A percentile compares a stretch with the other conserved stretches of the same genome.
Evolutionary conservation across 106 monocot species (phyloP).

Genomic region (Platanthera guangdongensis): DNA sequence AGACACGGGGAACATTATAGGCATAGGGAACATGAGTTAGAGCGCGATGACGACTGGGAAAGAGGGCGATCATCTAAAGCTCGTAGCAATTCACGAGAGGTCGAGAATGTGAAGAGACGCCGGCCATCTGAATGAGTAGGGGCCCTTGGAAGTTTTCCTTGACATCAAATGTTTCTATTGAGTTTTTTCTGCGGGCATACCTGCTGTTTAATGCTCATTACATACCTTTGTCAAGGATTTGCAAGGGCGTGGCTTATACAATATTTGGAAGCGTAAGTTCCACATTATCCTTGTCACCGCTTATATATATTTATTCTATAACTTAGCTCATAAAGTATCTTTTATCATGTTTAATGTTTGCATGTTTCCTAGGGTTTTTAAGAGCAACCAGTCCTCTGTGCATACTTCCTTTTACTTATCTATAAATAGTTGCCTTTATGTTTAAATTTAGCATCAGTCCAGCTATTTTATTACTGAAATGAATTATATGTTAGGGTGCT

Average conservation of each 20-base stretch:
- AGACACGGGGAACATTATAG: constrained; percentile 41
- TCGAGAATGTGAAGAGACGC: constrained; percentile 68
- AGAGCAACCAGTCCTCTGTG: neutral
- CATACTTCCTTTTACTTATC: neutral
- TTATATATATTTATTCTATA: neutral
- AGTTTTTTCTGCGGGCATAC: neutral
- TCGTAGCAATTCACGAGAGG: constrained; percentile 63
- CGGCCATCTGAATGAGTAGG: constrained; percentile 39
- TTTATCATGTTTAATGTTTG: neutral
- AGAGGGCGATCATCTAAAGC: constrained; percentile 39
- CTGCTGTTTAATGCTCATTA: constrained; percentile 6
- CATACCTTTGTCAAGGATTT: constrained; percentile 7
- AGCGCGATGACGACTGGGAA: constrained; percentile 27
- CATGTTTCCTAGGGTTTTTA: neutral
- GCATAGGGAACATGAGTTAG: constrained; percentile 36
- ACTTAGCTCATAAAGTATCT: neutral
- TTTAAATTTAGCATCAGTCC: neutral
- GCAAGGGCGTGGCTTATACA: neutral
- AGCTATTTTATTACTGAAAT: neutral
- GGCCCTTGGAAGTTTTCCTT: constrained; percentile 14
- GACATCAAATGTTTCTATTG: constrained; percentile 1
- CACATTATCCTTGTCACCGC: neutral
- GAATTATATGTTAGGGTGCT: neutral
- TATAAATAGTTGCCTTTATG: neutral
- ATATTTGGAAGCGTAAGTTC: constrained; percentile 1